phyloP scores from a whole-genome alignment of 805 yeast genomes.

The Kazachstania taianensis region DNA sequence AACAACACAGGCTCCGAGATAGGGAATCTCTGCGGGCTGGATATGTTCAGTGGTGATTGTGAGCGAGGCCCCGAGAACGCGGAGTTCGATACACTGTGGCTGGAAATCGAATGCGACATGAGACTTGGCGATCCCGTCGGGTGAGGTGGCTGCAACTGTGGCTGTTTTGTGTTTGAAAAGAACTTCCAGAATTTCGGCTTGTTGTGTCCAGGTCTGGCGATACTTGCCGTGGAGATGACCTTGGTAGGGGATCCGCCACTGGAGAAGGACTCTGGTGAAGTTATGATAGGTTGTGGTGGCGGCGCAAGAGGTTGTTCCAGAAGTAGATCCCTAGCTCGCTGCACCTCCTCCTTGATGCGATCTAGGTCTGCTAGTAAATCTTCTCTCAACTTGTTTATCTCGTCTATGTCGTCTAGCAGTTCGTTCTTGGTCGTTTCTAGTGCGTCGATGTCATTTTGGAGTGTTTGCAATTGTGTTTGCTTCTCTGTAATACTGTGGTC shows the following conservation, averaged over 20 bases:
- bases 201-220: slow-evolving; percentile 18
- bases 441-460: slow-evolving; percentile 5
- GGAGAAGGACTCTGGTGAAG: not conserved
- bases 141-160: slow-evolving; percentile 1
- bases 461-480: not conserved
- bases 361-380: slow-evolving; percentile 4
- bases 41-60: not conserved
- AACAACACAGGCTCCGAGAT: slow-evolving; percentile 32
- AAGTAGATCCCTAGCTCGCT: not conserved
- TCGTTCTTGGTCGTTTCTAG: slow-evolving; percentile 4
- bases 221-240: slow-evolving; percentile 17
- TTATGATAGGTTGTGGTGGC: not conserved
- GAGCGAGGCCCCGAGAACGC: not conserved
- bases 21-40: slow-evolving; percentile 11
- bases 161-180: slow-evolving; percentile 10
- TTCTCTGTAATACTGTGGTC: not conserved
- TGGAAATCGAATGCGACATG: slow-evolving; percentile 2
- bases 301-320: not conserved
- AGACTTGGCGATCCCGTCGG: slow-evolving; percentile 1
- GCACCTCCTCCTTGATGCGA: slow-evolving; percentile 3
- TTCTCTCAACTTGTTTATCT: slow-evolving; percentile 5
- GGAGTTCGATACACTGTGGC: not conserved
- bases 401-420: slow-evolving; percentile 1
- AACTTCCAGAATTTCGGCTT: slow-evolving; percentile 30
- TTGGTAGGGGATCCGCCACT: slow-evolving; percentile 10